phyloP scores from a whole-genome alignment of 768 basidiomycete species.

The Mycena haematopus region DNA sequence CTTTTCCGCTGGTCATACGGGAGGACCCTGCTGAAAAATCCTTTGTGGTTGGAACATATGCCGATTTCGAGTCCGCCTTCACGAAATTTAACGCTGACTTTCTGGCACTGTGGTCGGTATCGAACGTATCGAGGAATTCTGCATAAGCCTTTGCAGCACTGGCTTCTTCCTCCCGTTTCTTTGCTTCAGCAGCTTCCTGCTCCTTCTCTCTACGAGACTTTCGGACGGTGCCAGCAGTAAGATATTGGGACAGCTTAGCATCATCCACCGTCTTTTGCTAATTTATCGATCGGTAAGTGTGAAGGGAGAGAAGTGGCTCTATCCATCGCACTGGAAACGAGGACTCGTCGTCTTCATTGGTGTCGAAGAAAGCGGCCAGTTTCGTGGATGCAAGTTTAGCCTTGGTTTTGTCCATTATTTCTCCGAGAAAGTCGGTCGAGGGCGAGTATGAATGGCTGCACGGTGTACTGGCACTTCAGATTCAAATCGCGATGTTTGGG shows the following conservation, averaged over 20 bases:
- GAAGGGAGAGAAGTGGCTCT: conserved; percentile 62
- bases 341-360: conserved; percentile 80
- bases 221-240: conserved; percentile 76
- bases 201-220: conserved; percentile 95
- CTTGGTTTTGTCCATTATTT: conserved; percentile 69
- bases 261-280: conserved; percentile 89
- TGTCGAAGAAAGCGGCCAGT: conserved; percentile 81
- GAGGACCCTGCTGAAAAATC: conserved; percentile 35
- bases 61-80: conserved; percentile 61
- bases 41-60: conserved; percentile 52
- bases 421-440: background rate
- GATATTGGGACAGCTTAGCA: conserved; percentile 84
- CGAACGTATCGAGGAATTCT: conserved; percentile 86
- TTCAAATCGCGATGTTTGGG: too few species aligned
- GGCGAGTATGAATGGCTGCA: too few species aligned
- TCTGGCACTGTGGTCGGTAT: conserved; percentile 65
- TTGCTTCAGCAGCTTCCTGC: conserved; percentile 89
- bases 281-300: conserved; percentile 66
- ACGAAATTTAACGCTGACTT: conserved; percentile 63
- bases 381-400: conserved; percentile 51
- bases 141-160: conserved; percentile 80
- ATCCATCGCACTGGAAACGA: conserved; percentile 92
- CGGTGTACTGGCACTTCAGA: too few species aligned
- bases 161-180: conserved; percentile 84
- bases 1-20: conserved; percentile 33